Evolutionary conservation across 768 basidiomycete species (phyloP).

Genomic region (Rhizopogon vulgaris): DNA sequence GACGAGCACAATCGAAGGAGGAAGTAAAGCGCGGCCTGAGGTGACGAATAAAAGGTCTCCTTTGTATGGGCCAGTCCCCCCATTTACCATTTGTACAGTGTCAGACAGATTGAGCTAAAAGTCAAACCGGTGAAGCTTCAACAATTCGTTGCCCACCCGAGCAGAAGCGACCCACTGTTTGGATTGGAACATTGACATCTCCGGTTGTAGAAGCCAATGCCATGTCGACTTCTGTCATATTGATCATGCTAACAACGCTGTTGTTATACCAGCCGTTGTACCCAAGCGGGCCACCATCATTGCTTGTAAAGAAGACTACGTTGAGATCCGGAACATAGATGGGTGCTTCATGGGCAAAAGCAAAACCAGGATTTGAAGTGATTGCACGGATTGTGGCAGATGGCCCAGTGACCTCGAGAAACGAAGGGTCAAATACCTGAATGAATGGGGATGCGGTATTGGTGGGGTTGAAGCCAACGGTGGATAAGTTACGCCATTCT

Average conservation of each 20-base stretch:
- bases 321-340: conserved; percentile 63
- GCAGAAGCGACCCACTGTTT: conserved; percentile 23
- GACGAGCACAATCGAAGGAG: conserved; percentile 59
- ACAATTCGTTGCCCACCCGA: background rate
- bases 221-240: conserved; percentile 45
- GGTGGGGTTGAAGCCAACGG: conserved; percentile 53
- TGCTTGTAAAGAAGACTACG: conserved; percentile 68
- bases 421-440: conserved; percentile 47
- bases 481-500: conserved; percentile 32
- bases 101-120: conserved; percentile 51
- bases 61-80: conserved; percentile 57
- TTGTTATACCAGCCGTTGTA: conserved; percentile 59
- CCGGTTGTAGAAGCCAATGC: conserved; percentile 32
- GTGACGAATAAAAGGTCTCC: conserved; percentile 55
- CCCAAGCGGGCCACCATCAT: conserved; percentile 59
- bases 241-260: conserved; percentile 58
- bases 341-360: conserved; percentile 77
- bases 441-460: conserved; percentile 55
- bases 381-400: conserved; percentile 54
- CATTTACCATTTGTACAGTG: conserved; percentile 64
- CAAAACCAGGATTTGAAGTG: conserved; percentile 53
- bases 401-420: conserved; percentile 53
- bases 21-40: conserved; percentile 57
- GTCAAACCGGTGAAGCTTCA: conserved; percentile 7
- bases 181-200: conserved; percentile 44